Percentiles rank a stretch among this genome's conserved stretches.
Conservation (phyloP, 2,329 filamentous ascomycete genomes). For the Talaromyces pinophilus region DNA sequence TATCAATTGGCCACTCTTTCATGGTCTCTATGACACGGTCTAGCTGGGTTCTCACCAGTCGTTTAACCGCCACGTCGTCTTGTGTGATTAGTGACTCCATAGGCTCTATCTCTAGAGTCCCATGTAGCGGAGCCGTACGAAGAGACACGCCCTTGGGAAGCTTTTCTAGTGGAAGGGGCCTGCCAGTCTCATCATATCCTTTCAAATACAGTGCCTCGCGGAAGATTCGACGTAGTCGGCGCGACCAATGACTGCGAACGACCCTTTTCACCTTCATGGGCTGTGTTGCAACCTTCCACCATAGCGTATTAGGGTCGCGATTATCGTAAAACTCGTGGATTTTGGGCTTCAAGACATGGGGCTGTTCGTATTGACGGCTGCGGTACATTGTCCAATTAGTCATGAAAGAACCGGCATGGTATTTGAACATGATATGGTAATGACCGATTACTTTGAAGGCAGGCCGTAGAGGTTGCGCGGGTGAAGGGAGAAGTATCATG, state of each 20-base stretch:
- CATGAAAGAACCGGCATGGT: constrained; percentile 28
- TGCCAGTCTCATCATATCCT: constrained; percentile 47
- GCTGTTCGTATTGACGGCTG: constrained; percentile 4
- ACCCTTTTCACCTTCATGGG: constrained; percentile 41
- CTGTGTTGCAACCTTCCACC: constrained; percentile 48
- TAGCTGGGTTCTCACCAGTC: neutral
- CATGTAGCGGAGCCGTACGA: constrained; percentile 31
- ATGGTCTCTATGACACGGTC: constrained; percentile 6
- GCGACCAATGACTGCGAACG: constrained; percentile 50
- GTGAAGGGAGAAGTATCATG: constrained; percentile 11
- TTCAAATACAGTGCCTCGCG: constrained; percentile 46
- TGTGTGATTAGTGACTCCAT: constrained; percentile 8
- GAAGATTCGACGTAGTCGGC: constrained; percentile 50
- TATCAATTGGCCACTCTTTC: constrained; percentile 3
- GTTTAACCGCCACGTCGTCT: constrained; percentile 2
- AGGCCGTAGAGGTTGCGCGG: constrained; percentile 2
- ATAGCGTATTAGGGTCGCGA: constrained; percentile 48
- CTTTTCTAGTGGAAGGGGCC: constrained; percentile 23
- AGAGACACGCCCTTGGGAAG: neutral
- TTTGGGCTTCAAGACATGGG: constrained; percentile 42
- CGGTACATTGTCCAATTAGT: constrained; percentile 23
- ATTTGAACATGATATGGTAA: constrained; percentile 22
- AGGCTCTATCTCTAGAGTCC: constrained; percentile 39
- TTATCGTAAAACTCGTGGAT: constrained; percentile 39
- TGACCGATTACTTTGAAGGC: neutral